Base-by-base conservation (phyloP, 2,329 filamentous ascomycete genomes). In the Intubia oerlemansii region DNA sequence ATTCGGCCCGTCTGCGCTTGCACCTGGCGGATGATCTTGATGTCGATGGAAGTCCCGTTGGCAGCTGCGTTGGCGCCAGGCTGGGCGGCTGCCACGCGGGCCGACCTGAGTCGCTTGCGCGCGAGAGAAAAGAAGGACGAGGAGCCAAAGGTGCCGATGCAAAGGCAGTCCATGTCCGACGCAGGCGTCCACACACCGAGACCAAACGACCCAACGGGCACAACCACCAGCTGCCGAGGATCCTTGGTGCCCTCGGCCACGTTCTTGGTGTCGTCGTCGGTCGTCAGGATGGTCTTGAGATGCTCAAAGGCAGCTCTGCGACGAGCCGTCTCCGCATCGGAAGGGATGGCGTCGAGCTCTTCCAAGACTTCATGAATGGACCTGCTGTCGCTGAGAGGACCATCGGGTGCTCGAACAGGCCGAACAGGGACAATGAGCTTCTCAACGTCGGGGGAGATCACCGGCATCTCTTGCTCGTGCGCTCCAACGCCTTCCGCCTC, bases 161-260 rank as follows among this genome's bases (percentile, higher is more conserved):
- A 73, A 5, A 77, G 53, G 38, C 67, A 69, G 44, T 78, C 68
- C 6, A 78, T 56, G 38, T 75, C 67, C 2, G 69, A 76, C 0
- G 54, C 43, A 2, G 50, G 40, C 2, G 62, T 66, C 66, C 69
- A 75, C 4, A 70, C 60, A 8, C 61, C 62, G 4, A 77, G 48
- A 4, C 62, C 65, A 39, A 69, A 74, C 1, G 71, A 76, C 1
- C 71, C 72, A n/a, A 75, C 66, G 0, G 69, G 56, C 5, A 66
- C 53, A 7, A 76, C 41, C 1, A 68, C 48, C 21, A 73, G 48
- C 28, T 30, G 30, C 42, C 40, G 7, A 45, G 41, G 13, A 45
- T 36, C 23, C 29, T 23, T 12, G 34, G 16, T 10, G 9, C 25
- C 6, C 3, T 10, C 12, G 2, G 30, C n/a, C 0, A 17, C 7